Percentiles rank a stretch among this genome's conserved stretches.
These are phyloP conservation scores for Cucurbitaria berberidis DNA, from an alignment of 2,329 filamentous ascomycete genomes.

Conservation along the genomic window DNA sequence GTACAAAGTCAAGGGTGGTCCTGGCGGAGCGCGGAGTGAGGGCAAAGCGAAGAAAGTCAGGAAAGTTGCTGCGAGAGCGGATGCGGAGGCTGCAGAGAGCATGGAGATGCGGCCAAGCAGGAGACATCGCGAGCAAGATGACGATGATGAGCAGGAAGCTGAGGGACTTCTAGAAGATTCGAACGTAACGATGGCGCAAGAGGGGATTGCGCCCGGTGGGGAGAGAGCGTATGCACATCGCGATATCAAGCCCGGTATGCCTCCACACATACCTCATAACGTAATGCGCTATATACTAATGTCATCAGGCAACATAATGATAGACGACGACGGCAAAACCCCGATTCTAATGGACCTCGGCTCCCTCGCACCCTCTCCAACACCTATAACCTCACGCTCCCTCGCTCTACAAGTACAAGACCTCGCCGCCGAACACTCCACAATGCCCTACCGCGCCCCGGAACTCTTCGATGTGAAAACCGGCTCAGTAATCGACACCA, in stretches of 20 bases:
- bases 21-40: conserved; percentile 57
- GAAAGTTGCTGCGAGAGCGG: conserved; percentile 62
- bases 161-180: conserved; percentile 83
- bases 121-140: conserved; percentile 55
- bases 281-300: conserved; percentile 14
- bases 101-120: conserved; percentile 53
- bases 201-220: conserved; percentile 71
- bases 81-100: conserved; percentile 54
- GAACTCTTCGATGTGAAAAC: conserved; percentile 99
- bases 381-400: conserved; percentile 86
- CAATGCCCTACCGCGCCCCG: conserved; percentile 97
- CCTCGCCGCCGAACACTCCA: conserved; percentile 92
- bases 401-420: conserved; percentile 93
- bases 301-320: conserved; percentile 91
- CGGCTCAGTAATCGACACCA: conserved; percentile 88
- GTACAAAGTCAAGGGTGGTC: conserved; percentile 70
- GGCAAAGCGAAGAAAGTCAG: conserved; percentile 63
- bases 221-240: conserved; percentile 83
- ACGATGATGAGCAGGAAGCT: conserved; percentile 76
- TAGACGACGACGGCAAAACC: conserved; percentile 83
- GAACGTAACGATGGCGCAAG: conserved; percentile 71
- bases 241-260: conserved; percentile 92
- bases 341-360: conserved; percentile 98
- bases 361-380: conserved; percentile 84
- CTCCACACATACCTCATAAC: not conserved